A percentile compares a stretch with the other conserved stretches of the same genome.
Evolutionary conservation across 257 asterid genomes (phyloP).

Genomic region (Apocynum venetum): DNA sequence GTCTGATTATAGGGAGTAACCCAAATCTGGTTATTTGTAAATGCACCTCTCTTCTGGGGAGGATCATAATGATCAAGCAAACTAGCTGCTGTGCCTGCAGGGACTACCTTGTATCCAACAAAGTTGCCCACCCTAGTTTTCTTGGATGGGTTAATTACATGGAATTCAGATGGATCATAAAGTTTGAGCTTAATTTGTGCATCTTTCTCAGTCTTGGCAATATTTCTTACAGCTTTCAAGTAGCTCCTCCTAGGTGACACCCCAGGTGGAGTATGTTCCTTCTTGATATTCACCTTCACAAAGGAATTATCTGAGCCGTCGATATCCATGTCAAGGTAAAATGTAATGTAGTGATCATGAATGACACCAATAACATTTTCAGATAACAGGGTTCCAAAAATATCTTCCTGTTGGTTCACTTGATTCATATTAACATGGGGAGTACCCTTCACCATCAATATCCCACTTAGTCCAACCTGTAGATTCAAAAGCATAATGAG

Average conservation of each 20-base stretch:
- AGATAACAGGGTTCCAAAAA: conserved; percentile 70
- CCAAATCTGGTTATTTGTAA: conserved; percentile 91
- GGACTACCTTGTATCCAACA: conserved; percentile 81
- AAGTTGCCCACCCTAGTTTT: conserved; percentile 67
- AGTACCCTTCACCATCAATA: conserved; percentile 89
- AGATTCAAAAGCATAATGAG: background rate
- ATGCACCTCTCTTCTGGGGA: conserved; percentile 78
- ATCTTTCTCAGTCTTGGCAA: conserved; percentile 84
- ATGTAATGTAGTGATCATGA: conserved; percentile 87
- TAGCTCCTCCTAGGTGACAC: conserved; percentile 72
- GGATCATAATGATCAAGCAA: conserved; percentile 75
- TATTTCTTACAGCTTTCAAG: conserved; percentile 65
- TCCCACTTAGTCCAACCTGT: conserved; percentile 86
- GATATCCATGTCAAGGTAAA: conserved; percentile 85
- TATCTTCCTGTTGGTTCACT: conserved; percentile 53
- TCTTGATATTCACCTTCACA: conserved; percentile 72
- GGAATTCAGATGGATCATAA: conserved; percentile 84
- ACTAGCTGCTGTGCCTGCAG: conserved; percentile 90
- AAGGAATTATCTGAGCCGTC: conserved; percentile 80
- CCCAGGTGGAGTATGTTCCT: conserved; percentile 48
- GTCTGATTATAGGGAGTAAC: conserved; percentile 74
- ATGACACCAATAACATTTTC: conserved; percentile 86
- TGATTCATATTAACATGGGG: conserved; percentile 63
- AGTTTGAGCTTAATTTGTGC: conserved; percentile 70
- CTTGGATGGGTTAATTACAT: conserved; percentile 69